Evolutionary conservation across 768 basidiomycete genomes (phyloP), one percentile per base, ranked within the genome.

Genomic region (Kwoniella dendrophila): DNA sequence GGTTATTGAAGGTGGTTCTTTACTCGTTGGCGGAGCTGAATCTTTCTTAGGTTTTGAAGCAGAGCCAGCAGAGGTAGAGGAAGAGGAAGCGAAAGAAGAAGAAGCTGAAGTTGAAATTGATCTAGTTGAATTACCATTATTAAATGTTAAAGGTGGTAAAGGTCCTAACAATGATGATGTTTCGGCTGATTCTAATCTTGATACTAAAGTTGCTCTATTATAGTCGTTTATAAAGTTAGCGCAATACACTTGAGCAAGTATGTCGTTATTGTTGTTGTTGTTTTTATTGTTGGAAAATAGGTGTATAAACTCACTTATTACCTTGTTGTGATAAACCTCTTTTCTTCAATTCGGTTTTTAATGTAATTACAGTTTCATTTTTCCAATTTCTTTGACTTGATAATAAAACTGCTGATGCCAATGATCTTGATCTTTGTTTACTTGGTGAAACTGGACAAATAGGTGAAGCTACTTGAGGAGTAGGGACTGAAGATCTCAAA

Each of bases 261-360:
- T 24, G 7, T 45, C 44, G 24, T 18, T 20, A 8, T 27, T 20
- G 8, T n/a, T 20, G 18, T 45, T 11, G 10, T 45, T 8, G 11
- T 45, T 20, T 20, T 18, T 45, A 27, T 32, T 49, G 34, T 2
- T 18, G 14, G 26, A 44, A 18, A 52, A 40, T 18, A 47, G 27
- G 4, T 16, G 48, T 20, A 1, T 20, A 7, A 1, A 65, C 68
- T 85, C 81, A 75, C 73, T 75, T 75, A 84, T 38, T 83, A 70
- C 61, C 76, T 33, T 61, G 64, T 56, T 73, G 71, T 24, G 69
- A 67, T 10, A 78, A 52, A 10, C 75, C 75, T 22, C 77, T 38
- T 40, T 67, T 64, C 49, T 70, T 73, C 40, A 78, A 54, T 47
- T 77, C 75, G 20, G 70, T 57, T 53, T 75, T 77, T 26, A 78